These are phyloP conservation scores for Plenodomus tracheiphilus DNA, from an alignment of 2,329 filamentous ascomycete species.

Conservation along the genomic window DNA sequence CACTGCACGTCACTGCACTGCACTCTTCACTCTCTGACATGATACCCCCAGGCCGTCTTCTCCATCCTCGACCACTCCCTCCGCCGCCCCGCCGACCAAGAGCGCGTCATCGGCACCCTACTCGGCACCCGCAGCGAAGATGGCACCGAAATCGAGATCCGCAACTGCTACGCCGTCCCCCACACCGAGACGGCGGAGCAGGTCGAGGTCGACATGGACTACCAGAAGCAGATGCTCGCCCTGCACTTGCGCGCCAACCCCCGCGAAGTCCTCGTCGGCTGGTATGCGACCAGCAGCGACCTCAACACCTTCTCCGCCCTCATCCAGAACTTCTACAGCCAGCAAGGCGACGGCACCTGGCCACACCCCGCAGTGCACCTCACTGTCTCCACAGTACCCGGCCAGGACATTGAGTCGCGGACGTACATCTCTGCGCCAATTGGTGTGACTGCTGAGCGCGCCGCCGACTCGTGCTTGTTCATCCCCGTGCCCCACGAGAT, in stretches of 20 bases:
- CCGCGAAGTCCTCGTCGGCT: constrained; percentile 91
- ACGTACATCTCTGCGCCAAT: constrained; percentile 96
- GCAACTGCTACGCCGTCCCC: constrained; percentile 95
- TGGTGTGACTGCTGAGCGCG: constrained; percentile 90
- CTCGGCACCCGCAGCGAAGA: constrained; percentile 93
- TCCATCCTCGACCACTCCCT: constrained; percentile 84
- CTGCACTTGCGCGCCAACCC: constrained; percentile 93
- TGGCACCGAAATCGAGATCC: constrained; percentile 93
- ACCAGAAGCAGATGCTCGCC: constrained; percentile 98
- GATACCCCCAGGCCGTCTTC: constrained; percentile 60
- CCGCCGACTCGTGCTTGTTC: constrained; percentile 94
- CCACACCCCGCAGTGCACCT: constrained; percentile 97
- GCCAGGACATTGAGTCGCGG: constrained; percentile 83
- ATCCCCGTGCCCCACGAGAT: constrained; percentile 96
- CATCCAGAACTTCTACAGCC: constrained; percentile 99
- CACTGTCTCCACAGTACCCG: constrained; percentile 88
- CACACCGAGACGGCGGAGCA: constrained; percentile 99
- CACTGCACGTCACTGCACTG: constrained; percentile 1
- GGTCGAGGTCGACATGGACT: constrained; percentile 99
- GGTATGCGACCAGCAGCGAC: constrained; percentile 97
- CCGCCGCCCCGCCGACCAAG: constrained; percentile 87
- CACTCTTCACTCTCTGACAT: constrained; percentile 12
- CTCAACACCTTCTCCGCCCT: constrained; percentile 98
- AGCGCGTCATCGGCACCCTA: constrained; percentile 94
- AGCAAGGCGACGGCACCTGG: constrained; percentile 94